Conservation (phyloP, 805 yeast genomes). For the Kluyveromyces lactis region DNA sequence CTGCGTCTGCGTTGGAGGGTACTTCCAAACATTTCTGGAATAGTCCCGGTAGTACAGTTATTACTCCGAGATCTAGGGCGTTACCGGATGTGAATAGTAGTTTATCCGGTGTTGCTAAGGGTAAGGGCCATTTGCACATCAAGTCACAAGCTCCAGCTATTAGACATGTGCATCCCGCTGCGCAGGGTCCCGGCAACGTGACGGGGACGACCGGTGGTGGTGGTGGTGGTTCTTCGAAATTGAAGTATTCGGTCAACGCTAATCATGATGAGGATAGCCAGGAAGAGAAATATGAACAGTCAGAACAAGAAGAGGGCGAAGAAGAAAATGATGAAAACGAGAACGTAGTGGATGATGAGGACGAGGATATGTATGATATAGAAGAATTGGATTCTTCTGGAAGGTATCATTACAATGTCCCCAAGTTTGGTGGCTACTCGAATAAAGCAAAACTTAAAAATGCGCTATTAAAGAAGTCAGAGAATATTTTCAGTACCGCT, state of each 20-base stretch:
- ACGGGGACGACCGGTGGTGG: too few species aligned
- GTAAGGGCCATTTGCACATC: conserved; percentile 21
- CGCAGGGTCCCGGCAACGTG: background rate
- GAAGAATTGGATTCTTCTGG: conserved; percentile 8
- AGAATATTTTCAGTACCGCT: conserved; percentile 37
- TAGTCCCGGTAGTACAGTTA: conserved; percentile 20
- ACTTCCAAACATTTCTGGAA: conserved; percentile 7
- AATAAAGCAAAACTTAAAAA: conserved; percentile 43
- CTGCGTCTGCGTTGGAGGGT: conserved; percentile 18
- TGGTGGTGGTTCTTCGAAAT: conserved; percentile 12
- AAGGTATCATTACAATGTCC: conserved; percentile 23
- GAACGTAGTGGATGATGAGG: background rate
- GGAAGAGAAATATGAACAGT: background rate
- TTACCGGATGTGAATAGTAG: conserved; percentile 26
- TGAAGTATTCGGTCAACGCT: conserved; percentile 9
- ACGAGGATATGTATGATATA: conserved; percentile 25
- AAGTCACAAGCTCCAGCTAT: conserved; percentile 25
- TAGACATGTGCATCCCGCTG: conserved; percentile 21
- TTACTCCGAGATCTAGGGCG: conserved; percentile 29
- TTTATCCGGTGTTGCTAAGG: conserved; percentile 24
- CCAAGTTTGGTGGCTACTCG: conserved; percentile 67
- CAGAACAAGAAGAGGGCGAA: background rate
- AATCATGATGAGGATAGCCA: too few species aligned
- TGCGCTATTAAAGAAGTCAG: conserved; percentile 30
- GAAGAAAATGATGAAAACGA: background rate